A percentile compares a stretch with the other conserved stretches of the same genome.
These are phyloP conservation scores for Colletotrichum liriopes DNA, from an alignment of 2,329 filamentous ascomycete genomes.

Conservation along the genomic window DNA sequence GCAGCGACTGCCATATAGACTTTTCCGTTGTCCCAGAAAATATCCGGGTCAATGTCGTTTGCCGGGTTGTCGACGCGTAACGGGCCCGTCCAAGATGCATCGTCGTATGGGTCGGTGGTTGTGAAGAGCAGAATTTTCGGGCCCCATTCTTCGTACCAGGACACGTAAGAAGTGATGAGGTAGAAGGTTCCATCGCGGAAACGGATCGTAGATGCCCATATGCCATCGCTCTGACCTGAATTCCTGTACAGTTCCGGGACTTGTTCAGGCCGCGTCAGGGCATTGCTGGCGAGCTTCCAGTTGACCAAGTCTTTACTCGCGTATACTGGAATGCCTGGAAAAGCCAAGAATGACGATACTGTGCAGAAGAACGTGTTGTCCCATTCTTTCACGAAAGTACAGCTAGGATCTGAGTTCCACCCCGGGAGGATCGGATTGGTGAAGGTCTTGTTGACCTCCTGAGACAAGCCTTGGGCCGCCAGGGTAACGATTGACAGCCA, in stretches of 20 bases:
- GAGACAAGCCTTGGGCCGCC: conserved; percentile 7
- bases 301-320: conserved; percentile 65
- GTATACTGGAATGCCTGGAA: conserved; percentile 69
- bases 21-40: conserved; percentile 70
- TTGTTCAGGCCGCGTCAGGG: conserved; percentile 58
- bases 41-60: conserved; percentile 61
- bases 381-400: conserved; percentile 55
- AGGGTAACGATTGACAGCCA: conserved; percentile 23
- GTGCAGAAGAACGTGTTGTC: conserved; percentile 66
- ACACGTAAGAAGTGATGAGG: conserved; percentile 47
- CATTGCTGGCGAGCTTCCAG: conserved; percentile 63
- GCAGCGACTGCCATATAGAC: conserved; percentile 54
- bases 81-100: conserved; percentile 58
- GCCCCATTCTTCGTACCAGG: conserved; percentile 45
- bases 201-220: conserved; percentile 64
- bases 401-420: conserved; percentile 65
- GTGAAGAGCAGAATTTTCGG: conserved; percentile 58
- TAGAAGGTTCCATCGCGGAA: conserved; percentile 62
- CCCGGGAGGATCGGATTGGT: conserved; percentile 65
- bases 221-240: conserved; percentile 49
- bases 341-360: conserved; percentile 67
- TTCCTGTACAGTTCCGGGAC: conserved; percentile 50
- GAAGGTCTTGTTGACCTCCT: conserved; percentile 31
- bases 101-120: conserved; percentile 56
- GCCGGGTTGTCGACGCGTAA: conserved; percentile 49